Percentiles rank a stretch among this genome's conserved stretches.
Evolutionary conservation across 2,329 filamentous ascomycete genomes (phyloP).

Genomic region (Colletotrichum orbiculare): DNA sequence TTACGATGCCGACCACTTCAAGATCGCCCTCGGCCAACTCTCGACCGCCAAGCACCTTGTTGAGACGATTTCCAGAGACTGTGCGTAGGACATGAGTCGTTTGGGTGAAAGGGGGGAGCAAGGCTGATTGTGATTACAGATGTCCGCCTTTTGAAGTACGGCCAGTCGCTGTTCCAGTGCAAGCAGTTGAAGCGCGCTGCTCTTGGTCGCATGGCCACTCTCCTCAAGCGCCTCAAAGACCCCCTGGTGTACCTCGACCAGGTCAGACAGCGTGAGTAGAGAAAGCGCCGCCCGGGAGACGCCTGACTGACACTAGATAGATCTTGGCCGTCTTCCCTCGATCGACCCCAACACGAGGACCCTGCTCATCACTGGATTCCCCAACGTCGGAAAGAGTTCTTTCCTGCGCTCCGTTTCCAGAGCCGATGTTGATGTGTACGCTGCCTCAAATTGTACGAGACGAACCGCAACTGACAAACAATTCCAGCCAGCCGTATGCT

Average conservation of each 20-base stretch:
- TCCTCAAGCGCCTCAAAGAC: conserved; percentile 94
- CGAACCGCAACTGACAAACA: conserved; percentile 63
- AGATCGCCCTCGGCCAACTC: conserved; percentile 94
- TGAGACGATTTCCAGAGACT: conserved; percentile 95
- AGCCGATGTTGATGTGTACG: conserved; percentile 31
- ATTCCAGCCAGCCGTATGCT: conserved; percentile 97
- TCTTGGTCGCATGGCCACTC: conserved; percentile 97
- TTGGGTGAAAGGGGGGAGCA: not conserved
- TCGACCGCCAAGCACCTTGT: conserved; percentile 97
- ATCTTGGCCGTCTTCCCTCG: conserved; percentile 95
- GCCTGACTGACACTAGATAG: conserved; percentile 48
- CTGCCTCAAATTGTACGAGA: not conserved
- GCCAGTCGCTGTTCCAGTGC: conserved; percentile 96
- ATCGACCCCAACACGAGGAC: conserved; percentile 98
- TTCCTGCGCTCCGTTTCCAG: conserved; percentile 74
- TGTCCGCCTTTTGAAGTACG: conserved; percentile 86
- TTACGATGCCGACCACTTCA: conserved; percentile 98
- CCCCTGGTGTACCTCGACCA: conserved; percentile 61
- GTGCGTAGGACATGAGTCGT: conserved; percentile 4
- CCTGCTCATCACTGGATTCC: conserved; percentile 95
- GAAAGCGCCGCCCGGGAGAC: conserved; percentile 43
- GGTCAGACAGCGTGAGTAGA: conserved; percentile 60
- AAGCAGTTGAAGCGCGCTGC: conserved; percentile 98
- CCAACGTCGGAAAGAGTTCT: conserved; percentile 96
- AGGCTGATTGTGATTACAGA: conserved; percentile 50